phyloP scores from a whole-genome alignment of 805 yeast genomes.

The Tetrapisispora arboricola region DNA sequence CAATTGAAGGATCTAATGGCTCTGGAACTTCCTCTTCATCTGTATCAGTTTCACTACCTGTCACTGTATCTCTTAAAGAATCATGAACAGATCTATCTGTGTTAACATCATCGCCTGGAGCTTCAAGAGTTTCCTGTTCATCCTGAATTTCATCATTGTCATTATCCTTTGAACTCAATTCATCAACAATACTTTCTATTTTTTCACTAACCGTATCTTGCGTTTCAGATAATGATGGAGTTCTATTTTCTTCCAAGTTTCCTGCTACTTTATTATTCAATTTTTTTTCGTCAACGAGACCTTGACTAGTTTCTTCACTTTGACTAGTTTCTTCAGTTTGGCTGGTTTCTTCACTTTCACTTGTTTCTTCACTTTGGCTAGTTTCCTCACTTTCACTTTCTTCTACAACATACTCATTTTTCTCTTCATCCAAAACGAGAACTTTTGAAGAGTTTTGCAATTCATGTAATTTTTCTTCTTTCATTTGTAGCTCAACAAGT shows the following conservation, averaged over 20 bases:
- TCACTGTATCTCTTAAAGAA: not conserved
- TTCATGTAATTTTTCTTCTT: slow-evolving; percentile 17
- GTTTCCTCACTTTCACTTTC: slow-evolving; percentile 3
- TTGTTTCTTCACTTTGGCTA: not conserved
- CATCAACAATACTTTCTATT: slow-evolving; percentile 2
- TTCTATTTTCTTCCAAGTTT: not conserved
- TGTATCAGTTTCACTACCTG: not conserved
- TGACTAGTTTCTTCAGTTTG: not conserved
- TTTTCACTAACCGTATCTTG: not conserved
- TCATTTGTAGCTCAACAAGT: slow-evolving; percentile 14
- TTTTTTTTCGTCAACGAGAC: not conserved
- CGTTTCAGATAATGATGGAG: not conserved
- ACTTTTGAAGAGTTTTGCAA: slow-evolving; percentile 18
- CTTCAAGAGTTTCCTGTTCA: slow-evolving; percentile 1
- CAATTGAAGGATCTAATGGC: slow-evolving; percentile 10
- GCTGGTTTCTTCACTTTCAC: not conserved
- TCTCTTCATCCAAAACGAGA: slow-evolving; percentile 2
- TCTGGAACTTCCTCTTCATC: slow-evolving; percentile 4
- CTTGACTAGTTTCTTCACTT: not conserved
- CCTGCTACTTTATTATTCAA: not conserved
- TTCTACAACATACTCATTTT: not conserved
- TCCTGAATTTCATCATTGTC: not conserved
- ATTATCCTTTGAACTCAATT: not conserved
- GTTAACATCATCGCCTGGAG: not conserved
- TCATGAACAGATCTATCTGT: not conserved